Conservation (phyloP, 805 yeast genomes). For the Scheffersomyces stipitis region DNA sequence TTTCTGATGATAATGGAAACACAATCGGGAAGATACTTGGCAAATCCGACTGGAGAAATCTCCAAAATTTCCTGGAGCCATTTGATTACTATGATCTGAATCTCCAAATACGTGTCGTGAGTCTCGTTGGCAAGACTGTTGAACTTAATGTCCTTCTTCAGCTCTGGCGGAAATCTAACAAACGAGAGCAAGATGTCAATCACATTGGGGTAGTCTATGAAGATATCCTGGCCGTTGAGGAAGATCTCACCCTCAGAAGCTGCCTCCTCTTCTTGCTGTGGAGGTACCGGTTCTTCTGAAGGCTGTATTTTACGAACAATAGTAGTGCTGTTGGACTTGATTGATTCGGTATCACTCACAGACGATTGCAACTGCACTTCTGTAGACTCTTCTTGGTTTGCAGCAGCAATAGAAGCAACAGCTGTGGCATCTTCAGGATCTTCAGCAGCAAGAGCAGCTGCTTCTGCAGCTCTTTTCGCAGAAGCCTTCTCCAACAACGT, state of each 20-base stretch:
- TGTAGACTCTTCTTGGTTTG: conserved; percentile 2
- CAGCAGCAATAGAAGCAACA: background rate
- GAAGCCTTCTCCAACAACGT: background rate
- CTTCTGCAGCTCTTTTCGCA: background rate
- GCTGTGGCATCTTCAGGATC: conserved; percentile 14
- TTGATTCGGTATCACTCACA: conserved; percentile 22
- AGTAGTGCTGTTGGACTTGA: conserved; percentile 26
- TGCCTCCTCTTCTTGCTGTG: conserved; percentile 30
- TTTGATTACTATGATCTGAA: conserved; percentile 72
- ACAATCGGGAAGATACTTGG: conserved; percentile 72
- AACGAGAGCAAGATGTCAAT: conserved; percentile 81
- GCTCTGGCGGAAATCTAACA: conserved; percentile 54
- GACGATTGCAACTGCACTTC: background rate
- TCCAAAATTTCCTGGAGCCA: conserved; percentile 79
- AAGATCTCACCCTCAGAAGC: conserved; percentile 25
- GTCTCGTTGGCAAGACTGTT: conserved; percentile 33
- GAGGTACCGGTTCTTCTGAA: conserved; percentile 1
- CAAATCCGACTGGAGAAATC: conserved; percentile 73
- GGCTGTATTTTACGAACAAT: conserved; percentile 15
- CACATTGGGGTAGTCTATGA: conserved; percentile 74
- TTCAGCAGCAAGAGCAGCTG: conserved; percentile 3
- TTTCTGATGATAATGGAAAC: conserved; percentile 60
- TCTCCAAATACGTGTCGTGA: conserved; percentile 49
- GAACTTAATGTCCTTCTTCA: conserved; percentile 13
- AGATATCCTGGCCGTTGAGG: conserved; percentile 66